Conservation (phyloP, 2,329 filamentous ascomycete genomes). For the Zalaria obscura region DNA sequence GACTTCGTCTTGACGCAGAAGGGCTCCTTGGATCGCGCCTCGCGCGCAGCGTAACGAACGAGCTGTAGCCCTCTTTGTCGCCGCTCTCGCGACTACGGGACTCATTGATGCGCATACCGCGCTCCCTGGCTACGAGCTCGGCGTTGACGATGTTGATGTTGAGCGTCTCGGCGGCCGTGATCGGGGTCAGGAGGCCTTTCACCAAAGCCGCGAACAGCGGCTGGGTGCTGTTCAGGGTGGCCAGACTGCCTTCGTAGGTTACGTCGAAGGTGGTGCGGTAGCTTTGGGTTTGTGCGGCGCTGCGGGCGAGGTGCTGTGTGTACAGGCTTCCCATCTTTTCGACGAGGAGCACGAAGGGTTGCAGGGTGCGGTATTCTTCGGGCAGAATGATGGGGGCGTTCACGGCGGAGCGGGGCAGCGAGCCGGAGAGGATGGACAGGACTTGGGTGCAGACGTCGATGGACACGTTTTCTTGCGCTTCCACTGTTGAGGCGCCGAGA, state of each 20-base stretch:
- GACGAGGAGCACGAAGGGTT: slow-evolving; percentile 61
- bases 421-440: slow-evolving; percentile 55
- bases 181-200: slow-evolving; percentile 58
- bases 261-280: slow-evolving; percentile 61
- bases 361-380: slow-evolving; percentile 64
- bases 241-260: slow-evolving; percentile 62
- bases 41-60: slow-evolving; percentile 55
- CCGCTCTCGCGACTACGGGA: slow-evolving; percentile 47
- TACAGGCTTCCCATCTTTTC: slow-evolving; percentile 71
- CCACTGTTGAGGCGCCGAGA: slow-evolving; percentile 63
- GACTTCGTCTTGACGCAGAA: slow-evolving; percentile 10
- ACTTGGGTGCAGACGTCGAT: slow-evolving; percentile 75
- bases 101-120: slow-evolving; percentile 66
- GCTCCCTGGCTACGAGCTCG: slow-evolving; percentile 58
- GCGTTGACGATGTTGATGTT: slow-evolving; percentile 79
- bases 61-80: slow-evolving; percentile 51
- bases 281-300: slow-evolving; percentile 16
- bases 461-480: slow-evolving; percentile 74
- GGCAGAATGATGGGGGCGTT: slow-evolving; percentile 72
- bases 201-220: slow-evolving; percentile 67
- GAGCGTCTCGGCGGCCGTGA: slow-evolving; percentile 49
- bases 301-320: slow-evolving; percentile 53
- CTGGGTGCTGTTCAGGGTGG: slow-evolving; percentile 57
- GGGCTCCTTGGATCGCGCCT: slow-evolving; percentile 17
- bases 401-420: slow-evolving; percentile 61